phyloP scores from a whole-genome alignment of 805 yeast species.

The Yarrowia porcina region DNA sequence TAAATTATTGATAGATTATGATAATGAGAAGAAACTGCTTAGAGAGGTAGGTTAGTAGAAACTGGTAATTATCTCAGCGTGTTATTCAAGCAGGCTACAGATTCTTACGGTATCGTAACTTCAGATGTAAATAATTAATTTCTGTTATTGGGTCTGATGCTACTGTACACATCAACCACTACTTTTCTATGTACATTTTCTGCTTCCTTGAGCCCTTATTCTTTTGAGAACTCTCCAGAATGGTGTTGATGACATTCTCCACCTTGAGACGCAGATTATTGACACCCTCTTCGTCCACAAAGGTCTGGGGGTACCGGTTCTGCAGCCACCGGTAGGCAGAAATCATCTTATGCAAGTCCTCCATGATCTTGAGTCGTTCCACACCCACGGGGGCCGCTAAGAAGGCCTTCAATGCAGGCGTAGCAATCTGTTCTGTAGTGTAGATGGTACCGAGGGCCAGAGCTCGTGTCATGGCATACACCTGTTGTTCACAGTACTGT shows the following conservation, averaged over 20 bases:
- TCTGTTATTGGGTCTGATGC: no score
- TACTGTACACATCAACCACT: neutral
- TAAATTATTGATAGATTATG: conserved; percentile 23
- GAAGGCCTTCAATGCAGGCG: neutral
- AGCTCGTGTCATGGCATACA: neutral
- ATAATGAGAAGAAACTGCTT: neutral
- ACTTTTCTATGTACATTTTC: neutral
- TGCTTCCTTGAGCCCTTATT: neutral
- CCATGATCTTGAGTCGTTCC: conserved; percentile 11
- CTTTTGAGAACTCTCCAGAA: neutral
- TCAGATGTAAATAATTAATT: no score
- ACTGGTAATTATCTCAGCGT: no score
- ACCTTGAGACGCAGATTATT: neutral
- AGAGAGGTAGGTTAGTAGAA: no score
- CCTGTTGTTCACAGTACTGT: neutral
- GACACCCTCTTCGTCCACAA: conserved; percentile 19
- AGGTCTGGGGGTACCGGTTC: conserved; percentile 21
- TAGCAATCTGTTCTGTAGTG: neutral
- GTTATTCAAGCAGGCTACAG: no score
- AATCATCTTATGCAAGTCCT: conserved; percentile 10
- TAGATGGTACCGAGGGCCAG: neutral
- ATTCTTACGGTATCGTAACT: no score
- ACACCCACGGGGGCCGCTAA: neutral
- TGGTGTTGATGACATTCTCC: neutral
- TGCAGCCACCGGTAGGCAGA: conserved; percentile 20